Conservation (phyloP, 1,139 yeast genomes). For the Keqinozyma sinolaborantium region DNA sequence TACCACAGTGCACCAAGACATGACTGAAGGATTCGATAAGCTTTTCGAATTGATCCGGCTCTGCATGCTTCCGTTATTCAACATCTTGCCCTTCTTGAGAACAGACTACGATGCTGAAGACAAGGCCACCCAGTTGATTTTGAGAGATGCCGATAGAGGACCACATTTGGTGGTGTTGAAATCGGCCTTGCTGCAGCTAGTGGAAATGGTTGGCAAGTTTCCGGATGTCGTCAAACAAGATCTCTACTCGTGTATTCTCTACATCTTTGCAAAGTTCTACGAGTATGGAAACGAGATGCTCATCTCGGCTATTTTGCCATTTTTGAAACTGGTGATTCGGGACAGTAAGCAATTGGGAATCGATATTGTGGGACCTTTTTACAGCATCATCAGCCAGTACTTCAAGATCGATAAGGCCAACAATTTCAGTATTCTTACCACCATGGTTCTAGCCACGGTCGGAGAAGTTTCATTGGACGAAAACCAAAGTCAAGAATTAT, state of each 20-base stretch:
- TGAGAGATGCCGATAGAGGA: constrained; percentile 30
- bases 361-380: constrained; percentile 35
- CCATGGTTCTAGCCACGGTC: constrained; percentile 58
- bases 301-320: constrained; percentile 53
- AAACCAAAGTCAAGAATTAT: constrained; percentile 25
- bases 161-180: constrained; percentile 42
- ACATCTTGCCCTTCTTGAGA: constrained; percentile 57
- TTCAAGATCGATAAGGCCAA: constrained; percentile 19
- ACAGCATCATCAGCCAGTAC: constrained; percentile 25
- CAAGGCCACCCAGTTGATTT: constrained; percentile 27
- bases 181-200: constrained; percentile 52
- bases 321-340: constrained; percentile 46
- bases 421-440: constrained; percentile 50
- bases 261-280: constrained; percentile 57
- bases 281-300: constrained; percentile 45
- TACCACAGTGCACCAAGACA: constrained; percentile 20
- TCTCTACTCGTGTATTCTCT: constrained; percentile 65
- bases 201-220: constrained; percentile 58
- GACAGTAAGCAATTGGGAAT: constrained; percentile 26
- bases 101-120: constrained; percentile 37
- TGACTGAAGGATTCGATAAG: constrained; percentile 66
- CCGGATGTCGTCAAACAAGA: constrained; percentile 69
- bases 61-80: constrained; percentile 62
- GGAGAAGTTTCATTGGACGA: constrained; percentile 40
- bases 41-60: constrained; percentile 77